These are phyloP conservation scores for Arctium minus DNA, from an alignment of 129 eudicot genomes.

Conservation along the genomic window DNA sequence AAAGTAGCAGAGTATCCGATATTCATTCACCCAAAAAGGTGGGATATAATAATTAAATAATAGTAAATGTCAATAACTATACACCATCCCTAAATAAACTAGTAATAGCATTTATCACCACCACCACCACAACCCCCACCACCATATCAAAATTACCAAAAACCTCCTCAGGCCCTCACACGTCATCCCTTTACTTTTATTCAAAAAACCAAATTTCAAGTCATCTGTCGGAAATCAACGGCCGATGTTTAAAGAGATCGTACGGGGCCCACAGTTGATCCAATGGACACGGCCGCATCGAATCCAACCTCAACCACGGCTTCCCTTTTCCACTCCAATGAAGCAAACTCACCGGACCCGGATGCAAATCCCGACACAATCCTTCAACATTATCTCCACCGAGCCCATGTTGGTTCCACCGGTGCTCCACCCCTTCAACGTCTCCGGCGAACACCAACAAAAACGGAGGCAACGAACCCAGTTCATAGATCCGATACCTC, in stretches of 20 bases:
- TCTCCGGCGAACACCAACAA: slow-evolving; percentile 61
- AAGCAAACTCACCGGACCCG: slow-evolving; percentile 66
- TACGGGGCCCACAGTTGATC: slow-evolving; percentile 72
- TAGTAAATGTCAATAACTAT: neutral
- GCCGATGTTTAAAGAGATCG: slow-evolving; percentile 41
- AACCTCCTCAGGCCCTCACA: neutral
- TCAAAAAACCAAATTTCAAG: neutral
- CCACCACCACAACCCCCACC: slow-evolving; percentile 13
- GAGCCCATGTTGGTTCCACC: slow-evolving; percentile 70
- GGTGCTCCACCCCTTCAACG: slow-evolving; percentile 53
- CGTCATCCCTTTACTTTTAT: neutral
- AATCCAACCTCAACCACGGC: slow-evolving; percentile 70
- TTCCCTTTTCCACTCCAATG: slow-evolving; percentile 87
- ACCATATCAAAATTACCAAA: neutral
- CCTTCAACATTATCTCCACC: slow-evolving; percentile 32
- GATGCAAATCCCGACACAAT: slow-evolving; percentile 60
- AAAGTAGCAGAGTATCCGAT: neutral
- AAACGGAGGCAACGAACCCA: slow-evolving; percentile 35
- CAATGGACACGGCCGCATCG: slow-evolving; percentile 54
- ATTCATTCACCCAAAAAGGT: neutral
- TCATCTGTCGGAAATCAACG: slow-evolving; percentile 44
- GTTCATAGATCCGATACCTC: slow-evolving; percentile 49
- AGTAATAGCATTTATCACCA: neutral
- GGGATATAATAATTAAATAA: neutral
- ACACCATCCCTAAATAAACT: neutral